Evolutionary conservation across 2,329 filamentous ascomycete genomes (phyloP), one percentile per base, ranked within the genome.

Genomic region (Trichophyton schoenleinii): DNA sequence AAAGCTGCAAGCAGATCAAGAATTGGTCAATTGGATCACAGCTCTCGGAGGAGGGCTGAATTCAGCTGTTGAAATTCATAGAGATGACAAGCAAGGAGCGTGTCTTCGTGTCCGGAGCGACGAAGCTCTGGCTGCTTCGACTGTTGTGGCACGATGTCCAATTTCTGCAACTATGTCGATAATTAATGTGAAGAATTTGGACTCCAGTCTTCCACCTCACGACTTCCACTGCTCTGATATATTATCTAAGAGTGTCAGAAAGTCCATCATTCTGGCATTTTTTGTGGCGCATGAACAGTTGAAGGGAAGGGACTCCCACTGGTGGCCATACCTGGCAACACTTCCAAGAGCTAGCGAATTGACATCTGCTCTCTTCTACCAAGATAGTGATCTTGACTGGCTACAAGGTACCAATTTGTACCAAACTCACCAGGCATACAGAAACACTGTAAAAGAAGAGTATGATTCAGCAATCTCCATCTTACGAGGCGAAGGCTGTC

Each of bases 271-370:
- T 57, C 80, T 83, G 7, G 80, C 85, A 3, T 87, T 89, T 72
- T 86, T 88, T 64, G 77, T 91, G 4, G 79, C 88, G 69, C 82
- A 85, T 63, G 83, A 91, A 70, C 85, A 83, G 68, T 75, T 89
- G 36, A 72, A 79, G 1, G 81, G 81, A 1, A 61, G 72, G 1
- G 68, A 78, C 1, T 87, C 87, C 0, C 83, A 82, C 66, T 91
- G 87, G 87, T 79, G 76, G 70, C 80, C 84, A 0, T 91, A 91
- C 71, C 81, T 90, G 65, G 73, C 74, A 8, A 81, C 82, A 0
- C 77, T 91, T 0, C 87, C 87, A 0, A 81, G 83, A 63, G 85
- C 85, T 0, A 77, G 79, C 8, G 74, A 83, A 0, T 80, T 87
- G 76, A 77, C 74, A 0, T 78, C 87, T 13, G 83, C 86, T 3